A percentile compares a stretch with the other conserved stretches of the same genome.
These are phyloP conservation scores for Cystobasidiopsis lactophilus DNA, from an alignment of 768 basidiomycete species.

Conservation along the genomic window DNA sequence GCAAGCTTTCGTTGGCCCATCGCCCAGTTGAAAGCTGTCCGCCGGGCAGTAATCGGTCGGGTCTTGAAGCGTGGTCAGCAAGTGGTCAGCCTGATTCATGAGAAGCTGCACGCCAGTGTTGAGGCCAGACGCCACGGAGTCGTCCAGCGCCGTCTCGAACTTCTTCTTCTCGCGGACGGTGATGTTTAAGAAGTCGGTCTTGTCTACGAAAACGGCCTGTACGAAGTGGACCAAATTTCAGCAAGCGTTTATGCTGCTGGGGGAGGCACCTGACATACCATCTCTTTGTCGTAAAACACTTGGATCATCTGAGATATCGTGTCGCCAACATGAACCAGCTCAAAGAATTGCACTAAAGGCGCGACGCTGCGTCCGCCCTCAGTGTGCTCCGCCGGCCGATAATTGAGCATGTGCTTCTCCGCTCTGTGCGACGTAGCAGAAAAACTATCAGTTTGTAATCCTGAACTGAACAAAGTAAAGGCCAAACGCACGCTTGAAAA, in stretches of 20 bases:
- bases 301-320: slow-evolving; percentile 95
- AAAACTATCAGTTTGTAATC: neutral
- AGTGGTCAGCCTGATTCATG: slow-evolving; percentile 59
- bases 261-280: slow-evolving; percentile 33
- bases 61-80: slow-evolving; percentile 57
- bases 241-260: neutral
- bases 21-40: slow-evolving; percentile 39
- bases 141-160: slow-evolving; percentile 78
- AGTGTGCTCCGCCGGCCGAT: slow-evolving; percentile 67
- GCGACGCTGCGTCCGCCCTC: slow-evolving; percentile 38
- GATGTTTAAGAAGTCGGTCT: slow-evolving; percentile 73
- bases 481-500: slow-evolving; percentile 50
- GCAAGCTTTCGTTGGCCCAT: slow-evolving; percentile 68
- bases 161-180: slow-evolving; percentile 92
- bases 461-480: neutral
- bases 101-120: slow-evolving; percentile 61
- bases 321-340: slow-evolving; percentile 87
- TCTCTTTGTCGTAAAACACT: slow-evolving; percentile 91
- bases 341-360: slow-evolving; percentile 87
- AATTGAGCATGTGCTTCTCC: slow-evolving; percentile 66
- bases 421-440: slow-evolving; percentile 45
- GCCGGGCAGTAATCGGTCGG: slow-evolving; percentile 77
- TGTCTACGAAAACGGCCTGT: slow-evolving; percentile 46
- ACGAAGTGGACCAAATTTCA: no score
- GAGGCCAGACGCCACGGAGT: slow-evolving; percentile 74